These are phyloP conservation scores for Neonectria magnoliae DNA, from an alignment of 2,329 filamentous ascomycete genomes.

Conservation along the genomic window DNA sequence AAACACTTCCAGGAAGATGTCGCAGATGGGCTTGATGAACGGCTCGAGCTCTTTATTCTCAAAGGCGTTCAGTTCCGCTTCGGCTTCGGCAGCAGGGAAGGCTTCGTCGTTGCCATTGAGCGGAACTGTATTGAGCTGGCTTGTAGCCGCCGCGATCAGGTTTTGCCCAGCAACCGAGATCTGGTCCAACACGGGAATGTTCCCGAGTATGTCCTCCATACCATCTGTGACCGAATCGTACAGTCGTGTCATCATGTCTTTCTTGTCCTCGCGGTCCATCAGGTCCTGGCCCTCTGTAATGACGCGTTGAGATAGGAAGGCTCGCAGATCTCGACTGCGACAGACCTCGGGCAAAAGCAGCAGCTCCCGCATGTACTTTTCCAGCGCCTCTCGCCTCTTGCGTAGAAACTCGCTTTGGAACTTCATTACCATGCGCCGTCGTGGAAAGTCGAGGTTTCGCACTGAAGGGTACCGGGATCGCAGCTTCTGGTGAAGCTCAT, in stretches of 20 bases:
- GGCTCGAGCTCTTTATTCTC: conserved; percentile 90
- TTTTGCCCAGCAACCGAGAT: conserved; percentile 93
- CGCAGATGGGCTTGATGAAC: conserved; percentile 98
- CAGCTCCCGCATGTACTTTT: conserved; percentile 85
- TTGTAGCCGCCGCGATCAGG: conserved; percentile 80
- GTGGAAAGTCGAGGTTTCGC: conserved; percentile 88
- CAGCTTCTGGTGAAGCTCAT: conserved; percentile 91
- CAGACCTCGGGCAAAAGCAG: conserved; percentile 92
- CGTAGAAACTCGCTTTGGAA: conserved; percentile 95
- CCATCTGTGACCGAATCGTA: conserved; percentile 98
- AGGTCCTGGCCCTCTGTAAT: conserved; percentile 70
- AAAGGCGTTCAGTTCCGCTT: conserved; percentile 93
- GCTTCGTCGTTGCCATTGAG: conserved; percentile 63
- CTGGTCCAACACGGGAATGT: conserved; percentile 94
- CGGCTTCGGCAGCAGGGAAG: conserved; percentile 75
- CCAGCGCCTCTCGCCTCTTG: conserved; percentile 84
- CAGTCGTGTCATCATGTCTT: conserved; percentile 90
- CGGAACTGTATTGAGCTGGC: conserved; percentile 67
- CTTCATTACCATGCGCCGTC: conserved; percentile 93
- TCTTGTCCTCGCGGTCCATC: conserved; percentile 71
- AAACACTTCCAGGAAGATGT: conserved; percentile 95
- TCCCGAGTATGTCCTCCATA: conserved; percentile 97
- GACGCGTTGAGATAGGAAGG: conserved; percentile 91
- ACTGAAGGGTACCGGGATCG: conserved; percentile 88
- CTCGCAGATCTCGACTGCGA: conserved; percentile 88